Evolutionary conservation across 345 rosid genomes (phyloP).

Genomic region (Balakata baccata): DNA sequence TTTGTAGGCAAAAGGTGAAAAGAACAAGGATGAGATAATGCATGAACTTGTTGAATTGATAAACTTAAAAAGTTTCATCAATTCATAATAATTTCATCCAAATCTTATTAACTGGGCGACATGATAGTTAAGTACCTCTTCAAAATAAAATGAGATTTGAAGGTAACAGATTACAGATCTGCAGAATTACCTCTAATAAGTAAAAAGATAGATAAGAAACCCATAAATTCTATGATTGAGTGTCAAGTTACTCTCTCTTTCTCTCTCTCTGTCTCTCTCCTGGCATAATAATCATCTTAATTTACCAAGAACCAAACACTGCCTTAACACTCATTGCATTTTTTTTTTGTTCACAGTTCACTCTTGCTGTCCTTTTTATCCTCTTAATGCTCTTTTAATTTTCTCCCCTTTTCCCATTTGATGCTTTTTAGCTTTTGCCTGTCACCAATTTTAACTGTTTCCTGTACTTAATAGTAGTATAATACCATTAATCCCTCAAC

Average conservation of each 20-base stretch:
- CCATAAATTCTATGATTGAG: background rate
- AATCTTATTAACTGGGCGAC: too few species aligned
- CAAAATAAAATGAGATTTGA: slow-evolving; percentile 4
- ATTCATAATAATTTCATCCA: too few species aligned
- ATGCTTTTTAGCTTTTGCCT: slow-evolving; percentile 7
- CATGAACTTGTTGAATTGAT: too few species aligned
- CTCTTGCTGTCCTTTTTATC: background rate
- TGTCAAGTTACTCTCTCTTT: too few species aligned
- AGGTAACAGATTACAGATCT: slow-evolving; percentile 24
- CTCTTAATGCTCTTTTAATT: background rate
- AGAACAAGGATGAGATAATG: too few species aligned
- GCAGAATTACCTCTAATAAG: slow-evolving; percentile 11
- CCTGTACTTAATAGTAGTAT: too few species aligned
- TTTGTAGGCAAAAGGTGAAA: too few species aligned
- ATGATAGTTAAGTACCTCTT: too few species aligned
- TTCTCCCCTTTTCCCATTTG: background rate
- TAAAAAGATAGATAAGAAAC: slow-evolving; percentile 17
- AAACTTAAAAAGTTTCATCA: too few species aligned
- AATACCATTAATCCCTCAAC: slow-evolving; percentile 16
- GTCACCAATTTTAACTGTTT: background rate
- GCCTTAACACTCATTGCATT: too few species aligned
- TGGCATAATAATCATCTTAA: background rate
- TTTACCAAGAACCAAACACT: background rate
- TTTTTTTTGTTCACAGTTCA: too few species aligned
- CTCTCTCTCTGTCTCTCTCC: too few species aligned